phyloP scores from a whole-genome alignment of 2,329 filamentous ascomycete genomes.

The Arthrobotrys musiformis region DNA sequence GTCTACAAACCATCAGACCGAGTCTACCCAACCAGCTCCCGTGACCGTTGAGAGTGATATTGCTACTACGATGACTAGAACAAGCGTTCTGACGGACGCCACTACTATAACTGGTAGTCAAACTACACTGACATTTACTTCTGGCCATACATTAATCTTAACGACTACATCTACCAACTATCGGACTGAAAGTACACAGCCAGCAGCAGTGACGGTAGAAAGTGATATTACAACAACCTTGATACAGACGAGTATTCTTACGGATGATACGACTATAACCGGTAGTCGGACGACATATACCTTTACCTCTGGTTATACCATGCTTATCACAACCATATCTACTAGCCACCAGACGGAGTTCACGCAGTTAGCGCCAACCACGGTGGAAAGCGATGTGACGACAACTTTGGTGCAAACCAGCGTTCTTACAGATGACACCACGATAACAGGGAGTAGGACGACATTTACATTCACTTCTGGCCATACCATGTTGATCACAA shows the following conservation, averaged over 20 bases:
- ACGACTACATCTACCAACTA: neutral
- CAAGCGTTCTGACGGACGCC: conserved; percentile 3
- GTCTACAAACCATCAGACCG: conserved; percentile 10
- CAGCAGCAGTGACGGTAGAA: neutral
- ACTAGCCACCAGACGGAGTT: neutral
- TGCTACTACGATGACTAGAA: neutral
- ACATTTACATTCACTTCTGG: conserved; percentile 10
- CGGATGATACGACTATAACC: conserved; percentile 2
- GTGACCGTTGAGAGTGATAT: neutral
- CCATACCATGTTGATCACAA: neutral
- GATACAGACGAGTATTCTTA: neutral
- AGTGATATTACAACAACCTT: neutral
- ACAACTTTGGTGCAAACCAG: conserved; percentile 1
- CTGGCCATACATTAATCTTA: neutral
- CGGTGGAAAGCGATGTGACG: neutral
- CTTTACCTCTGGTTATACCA: conserved; percentile 16
- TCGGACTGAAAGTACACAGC: neutral
- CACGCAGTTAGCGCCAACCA: neutral
- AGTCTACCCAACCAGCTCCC: neutral
- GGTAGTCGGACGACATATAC: neutral
- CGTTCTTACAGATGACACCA: conserved; percentile 9
- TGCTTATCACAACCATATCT: neutral
- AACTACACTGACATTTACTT: conserved; percentile 1
- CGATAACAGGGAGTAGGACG: neutral
- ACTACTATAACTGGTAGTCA: neutral